phyloP scores from a whole-genome alignment of 345 rosid species.

The Corchorus capsularis region DNA sequence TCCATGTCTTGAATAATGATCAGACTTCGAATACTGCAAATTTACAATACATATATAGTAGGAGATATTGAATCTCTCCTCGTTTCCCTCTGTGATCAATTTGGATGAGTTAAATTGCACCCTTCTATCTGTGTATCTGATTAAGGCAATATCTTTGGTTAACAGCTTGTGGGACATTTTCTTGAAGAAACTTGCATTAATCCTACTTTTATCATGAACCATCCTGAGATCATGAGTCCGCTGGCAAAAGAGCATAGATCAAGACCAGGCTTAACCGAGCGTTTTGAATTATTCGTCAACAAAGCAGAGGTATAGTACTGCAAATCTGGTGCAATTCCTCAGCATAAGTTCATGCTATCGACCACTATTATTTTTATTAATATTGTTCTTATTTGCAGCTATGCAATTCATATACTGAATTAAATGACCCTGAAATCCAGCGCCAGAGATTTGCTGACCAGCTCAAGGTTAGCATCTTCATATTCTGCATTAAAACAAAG shows the following conservation, averaged over 20 bases:
- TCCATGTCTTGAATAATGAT: background rate
- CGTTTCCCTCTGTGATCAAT: background rate
- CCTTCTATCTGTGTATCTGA: background rate
- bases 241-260: conserved; percentile 86
- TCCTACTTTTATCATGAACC: conserved; percentile 88
- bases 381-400: conserved; percentile 37
- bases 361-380: conserved; percentile 1
- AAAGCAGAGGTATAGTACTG: conserved; percentile 63
- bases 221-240: conserved; percentile 88
- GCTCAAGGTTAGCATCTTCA: conserved; percentile 59
- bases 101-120: background rate
- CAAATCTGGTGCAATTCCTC: background rate
- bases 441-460: conserved; percentile 93
- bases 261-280: conserved; percentile 71
- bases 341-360: background rate
- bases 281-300: conserved; percentile 89
- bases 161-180: conserved; percentile 95
- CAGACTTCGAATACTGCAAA: background rate
- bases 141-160: background rate
- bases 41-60: too few relatives aligned
- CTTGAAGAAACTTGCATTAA: conserved; percentile 86
- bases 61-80: background rate
- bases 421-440: conserved; percentile 93
- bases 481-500: background rate
- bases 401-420: conserved; percentile 91